Percentiles rank a stretch among this genome's conserved stretches.
Evolutionary conservation across 2,329 filamentous ascomycete genomes (phyloP).

Genomic region (Elsinoe arachidis): DNA sequence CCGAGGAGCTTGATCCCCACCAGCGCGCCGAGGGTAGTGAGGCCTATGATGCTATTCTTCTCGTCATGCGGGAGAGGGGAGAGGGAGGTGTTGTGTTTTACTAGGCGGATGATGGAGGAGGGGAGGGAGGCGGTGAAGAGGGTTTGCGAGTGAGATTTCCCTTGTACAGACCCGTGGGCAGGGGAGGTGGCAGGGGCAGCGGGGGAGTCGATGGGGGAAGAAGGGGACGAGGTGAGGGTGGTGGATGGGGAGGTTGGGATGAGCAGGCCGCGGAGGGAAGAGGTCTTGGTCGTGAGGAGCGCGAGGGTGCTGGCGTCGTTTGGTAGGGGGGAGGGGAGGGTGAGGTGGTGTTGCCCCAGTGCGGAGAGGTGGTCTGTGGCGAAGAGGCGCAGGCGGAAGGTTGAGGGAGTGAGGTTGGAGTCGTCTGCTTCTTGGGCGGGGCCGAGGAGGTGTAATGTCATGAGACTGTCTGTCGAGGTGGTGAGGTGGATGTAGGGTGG

Average conservation of each 20-base stretch:
- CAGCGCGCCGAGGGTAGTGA: constrained; percentile 44
- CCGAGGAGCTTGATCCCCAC: constrained; percentile 56
- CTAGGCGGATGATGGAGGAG: constrained; percentile 39
- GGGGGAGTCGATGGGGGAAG: constrained; percentile 21
- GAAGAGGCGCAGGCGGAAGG: constrained; percentile 10
- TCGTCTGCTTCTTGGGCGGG: neutral
- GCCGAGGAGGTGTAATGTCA: constrained; percentile 34
- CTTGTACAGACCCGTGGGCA: neutral
- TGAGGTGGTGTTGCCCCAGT: neutral
- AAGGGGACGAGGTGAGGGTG: constrained; percentile 18
- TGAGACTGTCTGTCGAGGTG: constrained; percentile 46
- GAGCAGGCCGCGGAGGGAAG: constrained; percentile 23
- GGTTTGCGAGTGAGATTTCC: constrained; percentile 20
- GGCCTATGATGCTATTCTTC: constrained; percentile 41
- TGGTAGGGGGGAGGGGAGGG: constrained; percentile 21
- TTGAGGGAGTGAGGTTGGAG: neutral
- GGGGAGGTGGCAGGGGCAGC: constrained; percentile 4
- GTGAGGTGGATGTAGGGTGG: constrained; percentile 45
- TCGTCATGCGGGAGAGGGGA: constrained; percentile 31
- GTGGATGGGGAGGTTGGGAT: neutral
- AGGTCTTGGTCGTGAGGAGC: constrained; percentile 21
- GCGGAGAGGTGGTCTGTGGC: neutral
- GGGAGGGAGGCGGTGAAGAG: constrained; percentile 37
- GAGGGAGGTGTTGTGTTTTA: constrained; percentile 37
- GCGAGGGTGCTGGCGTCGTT: constrained; percentile 6